These are phyloP conservation scores for Zelopaecilomyces penicillatus DNA, from an alignment of 2,329 filamentous ascomycete genomes.

Conservation along the genomic window DNA sequence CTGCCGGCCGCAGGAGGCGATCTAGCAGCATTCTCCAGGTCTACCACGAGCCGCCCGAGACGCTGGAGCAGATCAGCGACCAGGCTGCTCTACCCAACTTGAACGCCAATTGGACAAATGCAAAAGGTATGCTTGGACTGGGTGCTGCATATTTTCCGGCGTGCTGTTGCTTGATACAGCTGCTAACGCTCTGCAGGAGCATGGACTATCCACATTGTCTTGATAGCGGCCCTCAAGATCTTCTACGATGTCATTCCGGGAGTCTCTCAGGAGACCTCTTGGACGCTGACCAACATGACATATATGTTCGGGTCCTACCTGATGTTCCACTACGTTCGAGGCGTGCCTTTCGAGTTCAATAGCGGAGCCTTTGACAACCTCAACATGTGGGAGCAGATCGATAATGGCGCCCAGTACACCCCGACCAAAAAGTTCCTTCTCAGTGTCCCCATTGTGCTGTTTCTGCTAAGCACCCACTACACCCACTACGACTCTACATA, in stretches of 20 bases:
- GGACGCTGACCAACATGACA: conserved; percentile 96
- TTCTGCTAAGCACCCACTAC: conserved; percentile 95
- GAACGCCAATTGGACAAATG: conserved; percentile 98
- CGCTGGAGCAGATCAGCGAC: conserved; percentile 94
- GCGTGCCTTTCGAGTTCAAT: conserved; percentile 98
- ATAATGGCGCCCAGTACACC: conserved; percentile 97
- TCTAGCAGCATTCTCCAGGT: conserved; percentile 90
- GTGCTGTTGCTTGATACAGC: not conserved
- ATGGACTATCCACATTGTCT: conserved; percentile 93
- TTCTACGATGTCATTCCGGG: conserved; percentile 95
- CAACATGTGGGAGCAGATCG: conserved; percentile 99
- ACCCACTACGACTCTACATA: conserved; percentile 96
- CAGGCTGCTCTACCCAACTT: conserved; percentile 90
- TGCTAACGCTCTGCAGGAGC: conserved; percentile 55
- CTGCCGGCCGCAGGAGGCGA: conserved; percentile 72
- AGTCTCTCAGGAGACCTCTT: conserved; percentile 94
- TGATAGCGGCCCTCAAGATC: conserved; percentile 88
- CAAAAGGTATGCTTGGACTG: conserved; percentile 63
- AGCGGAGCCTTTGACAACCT: conserved; percentile 97
- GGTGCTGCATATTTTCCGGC: not conserved
- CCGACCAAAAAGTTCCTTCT: conserved; percentile 97
- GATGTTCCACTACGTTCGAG: conserved; percentile 99
- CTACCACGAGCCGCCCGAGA: conserved; percentile 94
- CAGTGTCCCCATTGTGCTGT: conserved; percentile 86
- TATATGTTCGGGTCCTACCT: conserved; percentile 99